Evolutionary conservation across 176 grass and related monocot genomes (phyloP), one percentile per base, ranked within the genome.

Genomic region (Secale cereale): DNA sequence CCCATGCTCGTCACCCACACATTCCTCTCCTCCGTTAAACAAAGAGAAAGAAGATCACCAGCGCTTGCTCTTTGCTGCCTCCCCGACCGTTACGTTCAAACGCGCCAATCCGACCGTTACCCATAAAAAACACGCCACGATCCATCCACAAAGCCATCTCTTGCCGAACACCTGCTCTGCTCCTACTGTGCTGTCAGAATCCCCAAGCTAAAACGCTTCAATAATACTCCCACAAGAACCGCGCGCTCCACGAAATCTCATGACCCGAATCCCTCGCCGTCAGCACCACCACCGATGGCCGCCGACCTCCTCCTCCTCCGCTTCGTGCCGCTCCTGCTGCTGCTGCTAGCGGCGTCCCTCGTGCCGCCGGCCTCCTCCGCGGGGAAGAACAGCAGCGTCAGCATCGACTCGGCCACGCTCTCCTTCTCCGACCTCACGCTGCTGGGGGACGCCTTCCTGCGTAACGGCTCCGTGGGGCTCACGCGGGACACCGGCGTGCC

Each of bases 391-490:
- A 95, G 82, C 54, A 22, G 0, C 57, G 81, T 79, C 5, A 95
- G 66, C 41, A 85, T 98, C 67, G 89, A 94, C 70, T 98, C 93
- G 2, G 85, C 92, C 35, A 83, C 91, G 37, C 94, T 98, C 16
- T 88, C 92, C 22, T 87, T 98, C 89, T 89, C 89, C 12, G 94
- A 98, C 71, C 84, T 98, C 4, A 95, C 85, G 29, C 86, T 98
- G 36, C 91, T 98, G 28, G 95, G 95, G 1, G 92, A 98, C 85
- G 87, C 95, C 70, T 95, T 93, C 86, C 92, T 95, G 45, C 87
- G 87, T 9, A 94, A 95, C 71, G 92, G 92, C 37, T 77, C 87
- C 41, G 89, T 95, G 32, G 91, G 96, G 25, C 86, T 95, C 10
- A 98, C 96, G 14, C 85, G 90, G 33, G 96, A 98, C 27, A 93